Evolutionary conservation across 1,284 basidiomycete genomes (phyloP), one percentile per base, ranked within the genome.

Genomic region (Heterobasidion irregulare): DNA sequence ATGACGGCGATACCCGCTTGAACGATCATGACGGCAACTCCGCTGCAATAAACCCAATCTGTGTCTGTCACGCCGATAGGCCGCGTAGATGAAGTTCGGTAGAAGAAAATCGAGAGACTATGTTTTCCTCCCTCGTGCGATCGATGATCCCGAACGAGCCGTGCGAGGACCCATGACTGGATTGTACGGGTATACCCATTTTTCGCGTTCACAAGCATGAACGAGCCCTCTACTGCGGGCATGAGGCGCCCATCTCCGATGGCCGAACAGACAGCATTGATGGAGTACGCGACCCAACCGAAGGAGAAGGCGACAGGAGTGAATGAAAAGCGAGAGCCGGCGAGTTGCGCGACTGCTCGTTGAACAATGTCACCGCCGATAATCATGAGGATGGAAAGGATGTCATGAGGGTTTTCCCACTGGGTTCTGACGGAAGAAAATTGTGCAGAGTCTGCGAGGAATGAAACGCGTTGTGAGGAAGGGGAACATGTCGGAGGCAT

Each of bases 241-340:
- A 68, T 61, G 45, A 72, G 66, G 19, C 63, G 60, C 18, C 66
- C 59, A 47, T 63, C 62, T 19, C 70, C 69, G 32, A 70, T 57
- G 6, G 62, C 61, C 19, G 62, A 58, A 12, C 66, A 57, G 47
- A 70, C 55, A 36, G 67, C 62, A 47, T 55, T 60, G 57, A 72
- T 59, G n/a, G 68, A 64, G 53, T 71, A 72, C 13, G 65, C 65
- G 38, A 70, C 67, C 70, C 69, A 72, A 35, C 70, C 70, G 58
- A 72, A 71, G n/a, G 66, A 68, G 58, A 71, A 71, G 12, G 70
- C 69, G 47, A 71, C 66, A 9, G 70, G 70, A 41, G 62, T 61
- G 57, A 70, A 60, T 54, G 50, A 56, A 49, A 60, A 55, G 6
- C 61, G 59, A 26, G 59, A 58, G 6, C 64, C 63, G 36, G 64